Conservation (phyloP, 441 rosid genomes). For the Populus hybrid region DNA sequence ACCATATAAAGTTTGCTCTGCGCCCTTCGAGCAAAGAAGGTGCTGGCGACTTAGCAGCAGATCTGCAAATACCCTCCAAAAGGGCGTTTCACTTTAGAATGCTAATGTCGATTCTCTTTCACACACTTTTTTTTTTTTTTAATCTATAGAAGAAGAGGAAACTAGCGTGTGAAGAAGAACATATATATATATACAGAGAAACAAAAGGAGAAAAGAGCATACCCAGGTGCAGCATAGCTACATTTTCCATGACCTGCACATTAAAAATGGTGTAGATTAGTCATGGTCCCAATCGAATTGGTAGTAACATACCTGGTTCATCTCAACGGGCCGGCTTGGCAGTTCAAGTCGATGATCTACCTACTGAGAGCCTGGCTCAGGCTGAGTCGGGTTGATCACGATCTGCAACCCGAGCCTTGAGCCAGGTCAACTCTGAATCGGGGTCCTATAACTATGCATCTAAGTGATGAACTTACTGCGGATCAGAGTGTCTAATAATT, state of each 20-base stretch:
- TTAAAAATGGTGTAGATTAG: background rate
- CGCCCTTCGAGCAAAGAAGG: conserved; percentile 19
- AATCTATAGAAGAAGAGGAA: background rate
- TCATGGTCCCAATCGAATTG: background rate
- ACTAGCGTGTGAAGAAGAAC: background rate
- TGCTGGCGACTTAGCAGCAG: conserved; percentile 39
- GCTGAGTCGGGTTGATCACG: too few relatives aligned
- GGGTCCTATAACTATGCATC: too few relatives aligned
- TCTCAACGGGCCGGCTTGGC: too few relatives aligned
- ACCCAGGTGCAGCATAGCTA: conserved; percentile 50
- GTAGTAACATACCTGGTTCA: background rate
- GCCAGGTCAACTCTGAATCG: too few relatives aligned
- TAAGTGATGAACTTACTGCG: too few relatives aligned
- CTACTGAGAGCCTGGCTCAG: too few relatives aligned
- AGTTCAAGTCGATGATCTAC: too few relatives aligned
- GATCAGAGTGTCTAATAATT: too few relatives aligned
- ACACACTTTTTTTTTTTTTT: background rate
- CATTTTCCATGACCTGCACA: conserved; percentile 68
- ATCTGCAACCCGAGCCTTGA: too few relatives aligned
- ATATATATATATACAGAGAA: background rate
- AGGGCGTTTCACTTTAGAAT: background rate
- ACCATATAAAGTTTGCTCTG: conserved; percentile 26
- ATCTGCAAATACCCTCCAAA: conserved; percentile 28
- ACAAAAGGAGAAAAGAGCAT: conserved; percentile 7
- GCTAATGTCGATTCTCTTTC: background rate